Evolutionary conservation across 805 yeast genomes (phyloP).

Genomic region (Jamesozyma spencerorum): DNA sequence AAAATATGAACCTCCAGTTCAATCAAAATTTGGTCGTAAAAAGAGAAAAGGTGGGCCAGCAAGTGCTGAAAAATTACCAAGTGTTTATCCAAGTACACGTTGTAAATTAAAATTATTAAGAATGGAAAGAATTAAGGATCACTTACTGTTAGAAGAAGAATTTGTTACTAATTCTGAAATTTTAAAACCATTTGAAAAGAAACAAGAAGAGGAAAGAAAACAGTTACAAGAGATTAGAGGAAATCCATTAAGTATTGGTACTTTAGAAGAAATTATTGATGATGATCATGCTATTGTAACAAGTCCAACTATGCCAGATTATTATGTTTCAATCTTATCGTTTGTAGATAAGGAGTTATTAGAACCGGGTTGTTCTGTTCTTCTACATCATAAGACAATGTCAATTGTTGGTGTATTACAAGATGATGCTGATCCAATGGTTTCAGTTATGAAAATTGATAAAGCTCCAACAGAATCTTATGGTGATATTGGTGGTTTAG

Average conservation of each 20-base stretch:
- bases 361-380: constrained; percentile 95
- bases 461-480: constrained; percentile 95
- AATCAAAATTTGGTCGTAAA: constrained; percentile 85
- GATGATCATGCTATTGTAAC: constrained; percentile 99
- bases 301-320: constrained; percentile 92
- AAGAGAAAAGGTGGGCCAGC: constrained; percentile 86
- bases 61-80: constrained; percentile 72
- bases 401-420: constrained; percentile 96
- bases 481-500: constrained; percentile 96
- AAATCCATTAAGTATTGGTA: constrained; percentile 91
- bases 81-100: constrained; percentile 84
- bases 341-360: constrained; percentile 93
- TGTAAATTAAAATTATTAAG: constrained; percentile 85
- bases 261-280: constrained; percentile 92
- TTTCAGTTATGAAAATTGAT: constrained; percentile 93
- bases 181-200: constrained; percentile 91
- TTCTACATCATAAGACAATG: constrained; percentile 91
- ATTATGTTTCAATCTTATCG: constrained; percentile 88
- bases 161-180: constrained; percentile 92
- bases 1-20: constrained; percentile 97
- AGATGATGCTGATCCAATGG: constrained; percentile 97
- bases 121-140: constrained; percentile 95
- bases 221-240: constrained; percentile 95
- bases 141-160: constrained; percentile 87
- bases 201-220: constrained; percentile 91